Conservation (phyloP, 176 grass and related monocot genomes). For the Raddia distichophylla region DNA sequence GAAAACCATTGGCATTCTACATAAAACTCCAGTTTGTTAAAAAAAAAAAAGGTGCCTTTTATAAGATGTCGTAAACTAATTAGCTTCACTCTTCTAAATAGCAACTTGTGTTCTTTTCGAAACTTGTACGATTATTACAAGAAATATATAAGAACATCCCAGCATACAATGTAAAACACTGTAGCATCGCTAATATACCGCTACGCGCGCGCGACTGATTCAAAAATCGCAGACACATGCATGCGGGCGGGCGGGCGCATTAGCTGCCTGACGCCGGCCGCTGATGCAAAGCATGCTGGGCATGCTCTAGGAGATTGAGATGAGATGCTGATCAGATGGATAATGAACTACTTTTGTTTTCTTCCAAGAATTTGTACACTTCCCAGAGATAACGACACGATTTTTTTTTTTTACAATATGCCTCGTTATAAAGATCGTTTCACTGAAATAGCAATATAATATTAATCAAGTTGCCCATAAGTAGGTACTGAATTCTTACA, state of each 20-base stretch:
- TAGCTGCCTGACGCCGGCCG: no score
- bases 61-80: background rate
- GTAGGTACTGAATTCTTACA: background rate
- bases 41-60: background rate
- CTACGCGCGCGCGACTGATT: no score
- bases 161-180: no score
- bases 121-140: background rate
- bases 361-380: background rate
- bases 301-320: no score
- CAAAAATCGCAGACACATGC: no score
- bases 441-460: background rate
- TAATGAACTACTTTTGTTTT: background rate
- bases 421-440: background rate
- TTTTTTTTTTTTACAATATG: background rate
- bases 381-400: background rate
- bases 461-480: background rate
- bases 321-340: background rate
- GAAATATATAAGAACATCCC: background rate
- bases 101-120: background rate
- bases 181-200: no score
- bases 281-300: no score
- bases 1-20: constrained; percentile 28
- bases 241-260: no score
- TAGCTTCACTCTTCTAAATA: background rate
- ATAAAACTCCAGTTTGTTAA: constrained; percentile 1